These are phyloP conservation scores for Ganoderma sinense DNA, from an alignment of 1,284 basidiomycete genomes.

Conservation along the genomic window DNA sequence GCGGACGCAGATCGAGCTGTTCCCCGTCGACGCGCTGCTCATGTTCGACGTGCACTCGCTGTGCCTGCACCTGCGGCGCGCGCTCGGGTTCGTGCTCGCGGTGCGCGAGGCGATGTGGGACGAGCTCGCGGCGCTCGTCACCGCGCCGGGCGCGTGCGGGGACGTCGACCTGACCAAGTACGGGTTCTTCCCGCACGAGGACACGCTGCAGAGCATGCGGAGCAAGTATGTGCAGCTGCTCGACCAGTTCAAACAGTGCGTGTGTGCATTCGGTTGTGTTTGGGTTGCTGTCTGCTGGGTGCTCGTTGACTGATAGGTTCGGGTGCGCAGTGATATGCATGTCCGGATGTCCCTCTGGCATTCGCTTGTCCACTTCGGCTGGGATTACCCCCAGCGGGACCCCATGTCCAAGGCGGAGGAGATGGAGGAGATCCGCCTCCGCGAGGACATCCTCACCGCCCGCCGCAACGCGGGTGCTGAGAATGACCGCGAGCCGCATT, in stretches of 20 bases:
- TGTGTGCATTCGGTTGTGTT: constrained; percentile 15
- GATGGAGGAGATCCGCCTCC: constrained; percentile 68
- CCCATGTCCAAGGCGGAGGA: constrained; percentile 70
- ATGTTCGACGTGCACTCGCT: constrained; percentile 63
- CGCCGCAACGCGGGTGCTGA: constrained; percentile 54
- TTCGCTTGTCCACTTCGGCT: constrained; percentile 65
- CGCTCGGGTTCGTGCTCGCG: constrained; percentile 67
- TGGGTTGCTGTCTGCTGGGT: not conserved
- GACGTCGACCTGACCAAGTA: constrained; percentile 57
- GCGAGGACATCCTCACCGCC: constrained; percentile 68
- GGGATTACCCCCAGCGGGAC: constrained; percentile 64
- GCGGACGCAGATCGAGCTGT: constrained; percentile 36
- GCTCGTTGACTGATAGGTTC: not conserved
- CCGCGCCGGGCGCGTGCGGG: constrained; percentile 26
- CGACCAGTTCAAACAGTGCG: constrained; percentile 65
- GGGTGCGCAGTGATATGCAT: constrained; percentile 65
- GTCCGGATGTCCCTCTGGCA: constrained; percentile 73
- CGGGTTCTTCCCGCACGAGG: constrained; percentile 54
- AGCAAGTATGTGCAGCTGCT: constrained; percentile 68
- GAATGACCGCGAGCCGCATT: constrained; percentile 63
- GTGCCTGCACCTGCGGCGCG: constrained; percentile 74
- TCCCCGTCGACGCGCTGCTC: constrained; percentile 53
- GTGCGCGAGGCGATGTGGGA: constrained; percentile 84
- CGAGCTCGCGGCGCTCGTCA: constrained; percentile 65
- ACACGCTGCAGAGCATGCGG: constrained; percentile 22